phyloP scores from a whole-genome alignment of 164 flowering plant species.

The Saururus chinensis region DNA sequence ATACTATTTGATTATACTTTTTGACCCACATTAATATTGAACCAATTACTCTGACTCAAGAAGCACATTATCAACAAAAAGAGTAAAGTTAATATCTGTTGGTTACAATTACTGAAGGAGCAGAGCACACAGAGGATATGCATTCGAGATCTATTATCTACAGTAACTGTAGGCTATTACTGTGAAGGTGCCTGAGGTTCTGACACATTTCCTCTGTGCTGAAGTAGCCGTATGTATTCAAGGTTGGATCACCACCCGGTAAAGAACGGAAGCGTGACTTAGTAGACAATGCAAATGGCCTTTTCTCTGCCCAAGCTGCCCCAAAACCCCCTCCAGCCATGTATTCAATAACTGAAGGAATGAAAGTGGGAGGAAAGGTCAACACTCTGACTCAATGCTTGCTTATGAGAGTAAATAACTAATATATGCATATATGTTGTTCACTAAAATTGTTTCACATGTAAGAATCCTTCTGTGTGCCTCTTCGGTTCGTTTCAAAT shows the following conservation, averaged over 20 bases:
- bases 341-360: conserved; percentile 75
- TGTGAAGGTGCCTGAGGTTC: background rate
- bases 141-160: background rate
- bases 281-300: conserved; percentile 82
- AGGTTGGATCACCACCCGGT: conserved; percentile 82
- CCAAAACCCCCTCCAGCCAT: conserved; percentile 92
- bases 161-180: background rate
- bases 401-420: background rate
- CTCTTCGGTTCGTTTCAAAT: too few relatives aligned
- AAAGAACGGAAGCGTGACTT: conserved; percentile 86
- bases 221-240: conserved; percentile 81
- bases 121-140: too few relatives aligned
- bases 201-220: conserved; percentile 2
- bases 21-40: too few relatives aligned
- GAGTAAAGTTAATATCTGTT: too few relatives aligned
- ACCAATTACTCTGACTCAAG: too few relatives aligned
- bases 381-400: background rate
- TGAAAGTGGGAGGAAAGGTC: conserved; percentile 95
- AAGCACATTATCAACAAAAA: too few relatives aligned
- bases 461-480: background rate
- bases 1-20: too few relatives aligned
- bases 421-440: background rate
- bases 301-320: conserved; percentile 95
- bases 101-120: too few relatives aligned
- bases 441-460: background rate